A percentile compares a stretch with the other conserved stretches of the same genome.
Conservation (phyloP, 352 stramenopile genomes). For the Phytophthora megakarya region DNA sequence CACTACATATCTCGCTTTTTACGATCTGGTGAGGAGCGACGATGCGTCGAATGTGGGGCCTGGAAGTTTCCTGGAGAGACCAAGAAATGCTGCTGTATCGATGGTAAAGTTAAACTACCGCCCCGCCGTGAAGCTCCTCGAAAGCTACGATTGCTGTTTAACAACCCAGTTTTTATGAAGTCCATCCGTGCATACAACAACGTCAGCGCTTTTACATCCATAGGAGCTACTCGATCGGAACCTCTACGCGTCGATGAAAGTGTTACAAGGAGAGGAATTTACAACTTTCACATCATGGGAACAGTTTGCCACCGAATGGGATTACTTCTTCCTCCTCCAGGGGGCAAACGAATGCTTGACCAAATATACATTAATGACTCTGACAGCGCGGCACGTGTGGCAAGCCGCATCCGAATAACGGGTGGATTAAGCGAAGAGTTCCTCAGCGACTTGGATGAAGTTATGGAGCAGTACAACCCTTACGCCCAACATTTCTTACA, state of each 20-base stretch:
- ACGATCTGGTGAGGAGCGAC: too few species aligned
- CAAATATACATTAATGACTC: too few species aligned
- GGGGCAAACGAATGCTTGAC: too few species aligned
- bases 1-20: too few species aligned
- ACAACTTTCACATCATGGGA: background rate
- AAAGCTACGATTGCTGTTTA: background rate
- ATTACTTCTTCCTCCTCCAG: too few species aligned
- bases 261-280: background rate
- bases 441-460: too few species aligned
- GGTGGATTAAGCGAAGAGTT: background rate
- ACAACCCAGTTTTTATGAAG: background rate
- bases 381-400: too few species aligned
- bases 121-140: background rate
- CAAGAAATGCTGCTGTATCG: background rate
- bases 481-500: background rate
- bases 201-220: background rate
- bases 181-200: background rate
- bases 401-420: background rate
- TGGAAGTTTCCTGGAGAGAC: background rate
- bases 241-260: too few species aligned
- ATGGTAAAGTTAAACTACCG: background rate
- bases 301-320: background rate
- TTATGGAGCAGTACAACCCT: too few species aligned
- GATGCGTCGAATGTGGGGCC: background rate
- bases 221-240: background rate